Evolutionary conservation across 208 protist species (phyloP), one percentile per base, ranked within the genome.

Genomic region (Wallacemonas sp.): DNA sequence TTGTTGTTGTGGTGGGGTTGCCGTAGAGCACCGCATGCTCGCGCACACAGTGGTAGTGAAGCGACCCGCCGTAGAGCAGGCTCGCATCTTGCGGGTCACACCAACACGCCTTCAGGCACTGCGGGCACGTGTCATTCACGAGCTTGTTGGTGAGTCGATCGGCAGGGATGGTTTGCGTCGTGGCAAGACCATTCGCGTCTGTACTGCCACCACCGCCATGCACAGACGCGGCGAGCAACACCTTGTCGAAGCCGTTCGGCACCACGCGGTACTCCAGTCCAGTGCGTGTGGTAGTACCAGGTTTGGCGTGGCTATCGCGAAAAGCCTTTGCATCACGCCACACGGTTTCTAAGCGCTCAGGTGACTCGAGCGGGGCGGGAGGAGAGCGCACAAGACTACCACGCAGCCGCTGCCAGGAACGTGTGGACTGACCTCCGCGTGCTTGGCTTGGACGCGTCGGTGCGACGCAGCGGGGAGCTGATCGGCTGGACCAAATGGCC

Each of bases 41-140:
- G 26, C 61, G 76, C 26, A 80, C 70, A 60, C 90, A 96, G 62
- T 96, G 90, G 60, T 96, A 96, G 66, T 96, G 90, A 56, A 96
- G 64, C 2, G 53, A 38, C 17, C 83, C 79, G n/a, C 72, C 79
- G 68, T 88, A 92, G 8, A 66, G 71, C 1, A 68, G 68, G 2
- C 79, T 54, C 0, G 74, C 77, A 62, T 88, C 82, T 33, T 68
- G 66, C 12, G 90, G 84, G 26, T 86, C 82, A 65, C 90, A 96
- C 90, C 87, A 96, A 41, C 90, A 96, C 36, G 90, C 70, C 24
- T 65, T 68, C 55, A 96, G 62, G 24, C 54, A 22, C 27, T 59
- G 63, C 22, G 70, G 58, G 17, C 46, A 24, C 17, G 68, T n/a
- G 1, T 79, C 74, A 12, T 54, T 47, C 41, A 82, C 62, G 47